Base-by-base conservation (phyloP, 441 rosid species). In the Raphanus hybrid region DNA sequence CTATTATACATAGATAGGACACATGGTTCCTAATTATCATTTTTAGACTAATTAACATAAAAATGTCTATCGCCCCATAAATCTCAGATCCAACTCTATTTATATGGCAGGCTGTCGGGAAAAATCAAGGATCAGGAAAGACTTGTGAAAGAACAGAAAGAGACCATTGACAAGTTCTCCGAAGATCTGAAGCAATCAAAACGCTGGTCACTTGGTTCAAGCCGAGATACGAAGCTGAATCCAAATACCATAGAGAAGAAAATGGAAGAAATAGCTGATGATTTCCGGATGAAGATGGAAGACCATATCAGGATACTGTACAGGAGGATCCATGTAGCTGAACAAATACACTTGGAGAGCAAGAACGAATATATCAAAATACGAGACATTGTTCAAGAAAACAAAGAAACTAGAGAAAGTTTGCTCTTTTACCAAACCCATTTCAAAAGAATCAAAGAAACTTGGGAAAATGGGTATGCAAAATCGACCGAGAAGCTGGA, bases 201-300 rank as follows among this genome's bases (percentile, higher is more conserved):
- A 75, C 82, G 78, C n/a, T 76, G 67, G 73, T 86, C 87, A 2
- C 10, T 69, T 9, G 93, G 80, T 64, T 73, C 83, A 6, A 70
- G 37, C 41, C 80, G 79, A 54, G 93, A 78, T 26, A 27, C 75
- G 15, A 83, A 80, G 62, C 16, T 86, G 35, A 87, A 82, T 50
- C 71, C 39, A 10, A 77, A 80, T n/a, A 9, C 75, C 5, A 18
- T 90, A 6, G 92, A 92, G 76, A 89, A 81, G 78, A 92, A 87
- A 78, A 82, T 92, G 78, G 91, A 88, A 63, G 94, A 88, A 64
- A 73, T 88, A 32, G 90, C 94, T 0, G 92, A 80, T 0, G 91
- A 84, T 73, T 91, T 86, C 77, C 68, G 83, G 5, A 88, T 78
- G 92, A 88, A 83, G 61, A 57, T 57, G 20, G 29, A 57, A 57